Base-by-base conservation (phyloP, 768 basidiomycete species). In the Amanita phalloides region DNA sequence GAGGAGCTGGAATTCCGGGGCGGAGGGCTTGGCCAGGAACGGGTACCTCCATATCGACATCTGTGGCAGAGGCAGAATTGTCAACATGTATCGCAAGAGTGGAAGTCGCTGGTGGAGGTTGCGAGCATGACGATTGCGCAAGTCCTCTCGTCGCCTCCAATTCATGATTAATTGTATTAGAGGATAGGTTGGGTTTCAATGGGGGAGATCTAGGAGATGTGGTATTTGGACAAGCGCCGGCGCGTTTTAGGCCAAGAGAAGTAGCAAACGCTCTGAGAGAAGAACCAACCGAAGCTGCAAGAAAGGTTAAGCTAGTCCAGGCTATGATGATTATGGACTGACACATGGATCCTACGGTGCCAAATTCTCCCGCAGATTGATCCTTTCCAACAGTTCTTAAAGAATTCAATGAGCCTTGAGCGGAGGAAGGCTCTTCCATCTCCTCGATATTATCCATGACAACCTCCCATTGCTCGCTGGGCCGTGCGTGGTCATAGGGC, bases 381-480 rank as follows among this genome's bases (percentile, higher is more conserved):
- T 54, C 64, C 45, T 59, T 61, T 9, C 54, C 54, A 17, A 67
- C 39, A 6, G 73, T 76, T 28, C 69, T 65, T 55, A 73, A 62
- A 3, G 78, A 79, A 4, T 72, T 70, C 8, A 81, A 60, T 0
- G 74, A 79, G 39, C 74, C 72, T 61, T 70, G 73, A 5, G 70
- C 73, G 3, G 43, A 25, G 32, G 71, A 74, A 55, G 59, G 66
- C 55, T 86, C 84, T 33, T 85, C 82, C 14, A 71, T 64, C 53
- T 90, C 87, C 47, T 77, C 70, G 35, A 86, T 90, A 53, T 79
- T 78, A 49, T 90, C 88, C 82, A 90, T 89, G n/a, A 90, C 78
- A 54, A 90, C 69, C 61, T 88, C 86, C 87, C 90, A 90, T 58
- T 85, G 82, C 58, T 87, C 84, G 60, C 86, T 86, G 0, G 84